Evolutionary conservation across 2,329 filamentous ascomycete genomes (phyloP).

Genomic region (Aureobasidium melanogenum): DNA sequence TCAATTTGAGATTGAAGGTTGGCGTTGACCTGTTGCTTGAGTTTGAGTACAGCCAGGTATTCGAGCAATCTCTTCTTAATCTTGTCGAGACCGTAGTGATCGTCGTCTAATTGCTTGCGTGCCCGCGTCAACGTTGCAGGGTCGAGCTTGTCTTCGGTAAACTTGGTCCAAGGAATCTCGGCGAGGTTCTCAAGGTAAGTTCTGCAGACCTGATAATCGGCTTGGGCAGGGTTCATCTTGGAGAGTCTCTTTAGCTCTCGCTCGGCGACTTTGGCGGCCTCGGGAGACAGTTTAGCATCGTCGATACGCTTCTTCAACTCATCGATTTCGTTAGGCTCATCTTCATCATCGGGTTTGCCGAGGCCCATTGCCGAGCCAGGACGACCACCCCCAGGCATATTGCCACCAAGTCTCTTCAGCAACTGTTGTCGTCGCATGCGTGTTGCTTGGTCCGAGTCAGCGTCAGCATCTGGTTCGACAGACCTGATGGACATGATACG

Average conservation of each 20-base stretch:
- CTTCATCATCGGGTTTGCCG: constrained; percentile 53
- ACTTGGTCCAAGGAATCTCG: constrained; percentile 84
- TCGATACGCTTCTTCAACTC: constrained; percentile 84
- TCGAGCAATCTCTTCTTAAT: constrained; percentile 95
- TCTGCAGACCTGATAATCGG: constrained; percentile 87
- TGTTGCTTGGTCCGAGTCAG: constrained; percentile 26
- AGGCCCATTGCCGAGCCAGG: constrained; percentile 24
- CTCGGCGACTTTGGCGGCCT: constrained; percentile 84
- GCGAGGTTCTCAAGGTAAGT: constrained; percentile 90
- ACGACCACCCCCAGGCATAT: constrained; percentile 24
- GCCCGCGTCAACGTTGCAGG: constrained; percentile 69
- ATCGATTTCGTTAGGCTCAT: constrained; percentile 82
- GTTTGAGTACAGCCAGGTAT: constrained; percentile 88
- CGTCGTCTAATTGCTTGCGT: constrained; percentile 83
- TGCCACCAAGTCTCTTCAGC: constrained; percentile 23
- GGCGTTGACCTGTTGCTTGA: constrained; percentile 86
- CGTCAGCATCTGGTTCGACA: constrained; percentile 28
- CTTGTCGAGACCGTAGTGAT: constrained; percentile 93
- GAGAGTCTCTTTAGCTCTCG: constrained; percentile 78
- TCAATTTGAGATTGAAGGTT: constrained; percentile 71
- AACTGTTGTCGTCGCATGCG: constrained; percentile 35
- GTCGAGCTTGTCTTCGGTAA: constrained; percentile 79
- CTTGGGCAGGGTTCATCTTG: constrained; percentile 94
- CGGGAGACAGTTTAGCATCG: constrained; percentile 68
- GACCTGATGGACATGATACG: constrained; percentile 73